A percentile compares a stretch with the other conserved stretches of the same genome.
phyloP scores from a whole-genome alignment of 306 rosid species.

The Mucuna pruriens region DNA sequence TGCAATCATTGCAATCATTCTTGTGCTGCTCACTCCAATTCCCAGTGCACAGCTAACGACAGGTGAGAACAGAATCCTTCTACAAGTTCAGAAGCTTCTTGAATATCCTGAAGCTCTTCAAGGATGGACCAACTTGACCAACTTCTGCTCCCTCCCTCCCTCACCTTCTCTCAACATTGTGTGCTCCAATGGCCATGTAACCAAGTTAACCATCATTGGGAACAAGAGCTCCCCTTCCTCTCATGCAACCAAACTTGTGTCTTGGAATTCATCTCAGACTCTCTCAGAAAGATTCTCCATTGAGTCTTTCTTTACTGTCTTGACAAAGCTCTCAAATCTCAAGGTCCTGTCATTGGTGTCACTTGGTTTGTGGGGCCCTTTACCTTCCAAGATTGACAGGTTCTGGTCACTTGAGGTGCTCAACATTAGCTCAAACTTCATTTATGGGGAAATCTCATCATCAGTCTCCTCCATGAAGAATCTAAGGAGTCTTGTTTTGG shows the following conservation, averaged over 20 bases:
- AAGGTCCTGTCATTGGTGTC: constrained; percentile 67
- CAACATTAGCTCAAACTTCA: constrained; percentile 74
- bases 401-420: constrained; percentile 63
- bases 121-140: constrained; percentile 71
- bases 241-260: constrained; percentile 25
- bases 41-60: constrained; percentile 61
- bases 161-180: constrained; percentile 65
- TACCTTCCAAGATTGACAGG: constrained; percentile 69
- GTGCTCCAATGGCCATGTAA: constrained; percentile 59
- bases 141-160: constrained; percentile 70
- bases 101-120: constrained; percentile 76
- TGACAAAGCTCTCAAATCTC: constrained; percentile 77
- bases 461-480: constrained; percentile 53
- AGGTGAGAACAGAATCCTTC: constrained; percentile 62
- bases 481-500: constrained; percentile 64
- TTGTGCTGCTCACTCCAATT: constrained; percentile 54
- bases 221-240: constrained; percentile 56
- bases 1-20: constrained; percentile 33
- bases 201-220: constrained; percentile 70
- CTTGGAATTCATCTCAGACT: constrained; percentile 40
- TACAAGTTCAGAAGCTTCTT: constrained; percentile 68
- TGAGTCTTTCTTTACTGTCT: constrained; percentile 64
- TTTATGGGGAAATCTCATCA: constrained; percentile 64
- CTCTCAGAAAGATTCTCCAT: constrained; percentile 73
- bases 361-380: constrained; percentile 87